Base-by-base conservation (phyloP, 2,329 filamentous ascomycete species). In the Colletotrichum agaves region DNA sequence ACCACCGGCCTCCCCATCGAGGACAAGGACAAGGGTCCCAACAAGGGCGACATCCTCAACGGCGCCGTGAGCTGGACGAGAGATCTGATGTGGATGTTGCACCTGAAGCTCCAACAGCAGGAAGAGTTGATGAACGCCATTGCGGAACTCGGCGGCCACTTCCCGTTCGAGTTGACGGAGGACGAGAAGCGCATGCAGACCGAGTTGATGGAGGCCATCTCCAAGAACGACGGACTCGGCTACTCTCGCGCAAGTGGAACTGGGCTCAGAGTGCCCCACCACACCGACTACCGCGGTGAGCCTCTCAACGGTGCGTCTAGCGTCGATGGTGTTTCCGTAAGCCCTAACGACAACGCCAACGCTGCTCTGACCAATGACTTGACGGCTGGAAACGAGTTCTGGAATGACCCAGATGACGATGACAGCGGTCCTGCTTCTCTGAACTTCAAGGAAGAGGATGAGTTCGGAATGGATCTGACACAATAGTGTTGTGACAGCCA, bases 31-130 rank as follows among this genome's bases (percentile, higher is more conserved):
- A 98, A 98, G 77, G 96, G 96, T 0, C 96, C 96, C 5, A 98
- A 98, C 84, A 99, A 99, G 82, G 96, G 96, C 55, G 96, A 99
- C 74, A 98, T 99, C 67, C 90, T 99, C 74, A 98, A 98, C 75
- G 95, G 96, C 33, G 93, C 95, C 37, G 96, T 98, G 61, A 94
- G 93, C 80, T 99, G 96, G 96, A 98, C 93, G 69, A 90, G 95
- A 70, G 96, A 99, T 81, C 85, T 99, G 59, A 97, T 98, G 93
- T 98, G 96, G 96, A 91, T 97, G 82, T 83, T 97, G 67, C 90
- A 97, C 76, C 86, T 93, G 75, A 97, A 97, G 81, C 86, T 97
- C 71, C 91, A 96, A 76, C 92, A 95, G 76, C 93, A 97, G 78
- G 91, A 97, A 70, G 92, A 97, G 76, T 87, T 98, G 56, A 89